Conservation (phyloP, 495 filamentous ascomycete species). For the Hypoxylon fuscum region DNA sequence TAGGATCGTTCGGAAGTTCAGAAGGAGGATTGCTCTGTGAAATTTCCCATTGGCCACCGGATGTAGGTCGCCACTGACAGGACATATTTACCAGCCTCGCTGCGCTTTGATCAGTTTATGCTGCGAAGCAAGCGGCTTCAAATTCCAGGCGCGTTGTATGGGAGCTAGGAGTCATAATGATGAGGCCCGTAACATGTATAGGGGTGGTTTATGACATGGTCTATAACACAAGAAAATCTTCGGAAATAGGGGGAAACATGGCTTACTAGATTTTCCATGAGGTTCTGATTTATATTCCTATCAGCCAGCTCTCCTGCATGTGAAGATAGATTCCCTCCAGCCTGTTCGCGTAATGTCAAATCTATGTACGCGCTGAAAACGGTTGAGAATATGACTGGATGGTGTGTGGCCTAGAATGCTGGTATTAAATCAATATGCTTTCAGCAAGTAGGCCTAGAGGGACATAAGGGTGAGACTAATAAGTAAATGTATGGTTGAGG, state of each 20-base stretch:
- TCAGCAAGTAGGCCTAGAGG: no score
- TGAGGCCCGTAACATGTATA: no score
- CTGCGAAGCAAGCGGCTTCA: not conserved
- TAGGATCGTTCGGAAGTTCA: conserved; percentile 31
- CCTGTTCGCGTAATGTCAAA: no score
- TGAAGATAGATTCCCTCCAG: no score
- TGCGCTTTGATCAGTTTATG: conserved; percentile 6
- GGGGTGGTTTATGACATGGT: no score
- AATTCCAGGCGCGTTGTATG: not conserved
- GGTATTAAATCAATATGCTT: no score
- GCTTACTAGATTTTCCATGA: not conserved
- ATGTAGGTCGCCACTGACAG: conserved; percentile 27
- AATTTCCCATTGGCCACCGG: conserved; percentile 27
- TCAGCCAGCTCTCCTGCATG: not conserved
- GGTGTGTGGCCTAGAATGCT: no score
- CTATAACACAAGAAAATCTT: not conserved
- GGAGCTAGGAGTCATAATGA: not conserved
- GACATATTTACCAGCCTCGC: conserved; percentile 25
- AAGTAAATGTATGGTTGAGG: no score
- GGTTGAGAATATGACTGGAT: no score
- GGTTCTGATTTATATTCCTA: not conserved
- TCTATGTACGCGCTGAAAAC: no score
- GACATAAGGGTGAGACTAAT: no score
- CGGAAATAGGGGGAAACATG: not conserved
- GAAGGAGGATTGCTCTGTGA: conserved; percentile 35